A percentile compares a stretch with the other conserved stretches of the same genome.
phyloP scores from a whole-genome alignment of 441 rosid genomes.

The Populus trichocarpa region DNA sequence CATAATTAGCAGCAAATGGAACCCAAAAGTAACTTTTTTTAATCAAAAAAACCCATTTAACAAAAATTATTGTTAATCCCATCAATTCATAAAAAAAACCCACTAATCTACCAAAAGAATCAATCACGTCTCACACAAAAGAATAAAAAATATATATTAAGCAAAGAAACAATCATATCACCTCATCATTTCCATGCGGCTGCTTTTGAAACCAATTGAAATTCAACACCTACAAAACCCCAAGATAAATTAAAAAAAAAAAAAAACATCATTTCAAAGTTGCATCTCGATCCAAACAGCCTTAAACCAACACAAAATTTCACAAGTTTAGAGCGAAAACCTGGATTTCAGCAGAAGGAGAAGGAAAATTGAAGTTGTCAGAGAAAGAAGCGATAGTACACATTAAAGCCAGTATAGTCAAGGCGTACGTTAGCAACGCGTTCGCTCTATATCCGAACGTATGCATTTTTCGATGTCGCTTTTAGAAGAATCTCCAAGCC shows the following conservation, averaged over 20 bases:
- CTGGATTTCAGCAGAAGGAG: slow-evolving; percentile 84
- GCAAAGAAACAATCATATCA: slow-evolving; percentile 11
- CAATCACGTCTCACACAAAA: background rate
- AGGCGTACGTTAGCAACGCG: slow-evolving; percentile 71
- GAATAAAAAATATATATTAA: background rate
- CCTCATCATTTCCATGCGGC: slow-evolving; percentile 87
- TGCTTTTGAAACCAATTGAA: slow-evolving; percentile 87
- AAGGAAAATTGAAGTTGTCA: slow-evolving; percentile 69
- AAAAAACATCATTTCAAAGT: background rate
- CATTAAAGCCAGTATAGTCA: slow-evolving; percentile 76
- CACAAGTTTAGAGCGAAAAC: slow-evolving; percentile 3
- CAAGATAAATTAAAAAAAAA: slow-evolving; percentile 2
- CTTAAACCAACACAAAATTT: background rate
- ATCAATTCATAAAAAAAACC: background rate
- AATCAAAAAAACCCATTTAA: background rate
- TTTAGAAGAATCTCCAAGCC: background rate
- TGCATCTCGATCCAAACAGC: slow-evolving; percentile 11
- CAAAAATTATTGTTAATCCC: background rate
- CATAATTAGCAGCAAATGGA: background rate
- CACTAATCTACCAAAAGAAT: background rate
- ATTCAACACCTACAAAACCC: slow-evolving; percentile 54
- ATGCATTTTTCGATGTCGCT: slow-evolving; percentile 49
- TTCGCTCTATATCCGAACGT: slow-evolving; percentile 85
- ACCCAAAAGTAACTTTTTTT: background rate
- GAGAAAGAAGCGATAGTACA: slow-evolving; percentile 81